Percentiles rank a stretch among this genome's conserved stretches.
Evolutionary conservation across 1,284 basidiomycete species (phyloP).

Genomic region (Caloboletus firmus): DNA sequence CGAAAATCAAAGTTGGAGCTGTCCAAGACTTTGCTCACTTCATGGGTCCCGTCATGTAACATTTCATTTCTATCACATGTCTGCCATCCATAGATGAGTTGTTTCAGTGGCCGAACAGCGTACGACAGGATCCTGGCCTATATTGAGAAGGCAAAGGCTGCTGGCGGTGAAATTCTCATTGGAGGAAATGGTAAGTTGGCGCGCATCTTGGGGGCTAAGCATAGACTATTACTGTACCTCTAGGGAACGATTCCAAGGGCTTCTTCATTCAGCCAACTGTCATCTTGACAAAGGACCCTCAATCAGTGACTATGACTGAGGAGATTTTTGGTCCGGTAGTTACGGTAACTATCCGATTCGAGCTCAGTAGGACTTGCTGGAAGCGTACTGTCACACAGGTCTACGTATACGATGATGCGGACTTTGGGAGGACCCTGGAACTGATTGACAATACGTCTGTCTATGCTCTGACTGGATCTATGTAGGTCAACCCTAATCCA

Average conservation of each 20-base stretch:
- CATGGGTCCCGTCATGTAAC: slow-evolving; percentile 94
- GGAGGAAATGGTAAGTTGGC: slow-evolving; percentile 70
- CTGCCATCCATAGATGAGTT: neutral
- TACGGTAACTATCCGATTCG: slow-evolving; percentile 55
- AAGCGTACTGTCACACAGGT: slow-evolving; percentile 44
- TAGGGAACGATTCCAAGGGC: slow-evolving; percentile 85
- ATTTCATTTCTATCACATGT: slow-evolving; percentile 1
- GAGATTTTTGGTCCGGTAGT: slow-evolving; percentile 98
- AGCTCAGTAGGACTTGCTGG: slow-evolving; percentile 1
- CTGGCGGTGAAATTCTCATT: slow-evolving; percentile 84
- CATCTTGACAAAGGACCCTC: slow-evolving; percentile 91
- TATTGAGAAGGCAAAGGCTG: slow-evolving; percentile 86
- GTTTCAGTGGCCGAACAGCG: slow-evolving; percentile 67
- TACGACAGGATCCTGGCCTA: slow-evolving; percentile 89
- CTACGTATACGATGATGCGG: slow-evolving; percentile 82
- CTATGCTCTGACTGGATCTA: slow-evolving; percentile 90
- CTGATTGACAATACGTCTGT: slow-evolving; percentile 85
- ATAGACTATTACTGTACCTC: neutral
- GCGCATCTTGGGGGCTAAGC: neutral
- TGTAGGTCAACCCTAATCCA: slow-evolving; percentile 51
- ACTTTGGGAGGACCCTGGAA: slow-evolving; percentile 84
- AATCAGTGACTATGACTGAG: slow-evolving; percentile 88
- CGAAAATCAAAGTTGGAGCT: slow-evolving; percentile 84
- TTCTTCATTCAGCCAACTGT: slow-evolving; percentile 96
- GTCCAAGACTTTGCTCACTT: slow-evolving; percentile 83